phyloP scores from a whole-genome alignment of 2,329 filamentous ascomycete species.

The Diaporthe citriasiana region DNA sequence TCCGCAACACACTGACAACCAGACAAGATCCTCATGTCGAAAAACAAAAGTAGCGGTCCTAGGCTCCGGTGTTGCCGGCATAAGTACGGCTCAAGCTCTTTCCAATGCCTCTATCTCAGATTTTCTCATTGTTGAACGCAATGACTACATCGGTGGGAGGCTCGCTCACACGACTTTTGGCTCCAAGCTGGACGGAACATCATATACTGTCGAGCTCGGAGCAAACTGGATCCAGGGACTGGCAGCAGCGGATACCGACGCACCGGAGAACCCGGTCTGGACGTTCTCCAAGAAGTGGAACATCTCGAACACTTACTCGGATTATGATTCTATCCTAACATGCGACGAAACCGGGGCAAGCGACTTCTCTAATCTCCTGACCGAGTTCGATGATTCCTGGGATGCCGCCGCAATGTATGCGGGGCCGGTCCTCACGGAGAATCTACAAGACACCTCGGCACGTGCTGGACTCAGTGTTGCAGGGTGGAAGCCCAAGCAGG shows the following conservation, averaged over 20 bases:
- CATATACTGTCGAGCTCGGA: conserved; percentile 73
- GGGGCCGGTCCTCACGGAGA: conserved; percentile 69
- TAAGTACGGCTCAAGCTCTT: conserved; percentile 75
- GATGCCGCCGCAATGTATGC: conserved; percentile 63
- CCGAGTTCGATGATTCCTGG: conserved; percentile 64
- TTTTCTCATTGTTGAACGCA: conserved; percentile 76
- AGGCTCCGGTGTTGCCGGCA: conserved; percentile 73
- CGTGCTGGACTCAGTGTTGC: conserved; percentile 71
- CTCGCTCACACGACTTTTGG: conserved; percentile 72
- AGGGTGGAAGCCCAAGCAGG: conserved; percentile 72
- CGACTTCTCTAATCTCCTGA: conserved; percentile 65
- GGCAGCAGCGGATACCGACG: conserved; percentile 47
- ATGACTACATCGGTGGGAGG: conserved; percentile 73
- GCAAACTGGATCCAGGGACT: conserved; percentile 72
- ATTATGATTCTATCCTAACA: conserved; percentile 70
- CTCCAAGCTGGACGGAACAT: conserved; percentile 60
- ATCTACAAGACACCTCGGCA: conserved; percentile 73
- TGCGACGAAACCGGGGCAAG: conserved; percentile 70
- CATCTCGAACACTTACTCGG: conserved; percentile 68
- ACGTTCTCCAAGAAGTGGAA: conserved; percentile 71
- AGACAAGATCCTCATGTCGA: conserved; percentile 45
- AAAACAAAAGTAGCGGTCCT: conserved; percentile 58
- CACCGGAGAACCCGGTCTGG: conserved; percentile 74
- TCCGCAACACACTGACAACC: neutral
- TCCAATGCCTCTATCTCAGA: conserved; percentile 72